Evolutionary conservation across 441 rosid species (phyloP).

Genomic region (Populus hybrid): DNA sequence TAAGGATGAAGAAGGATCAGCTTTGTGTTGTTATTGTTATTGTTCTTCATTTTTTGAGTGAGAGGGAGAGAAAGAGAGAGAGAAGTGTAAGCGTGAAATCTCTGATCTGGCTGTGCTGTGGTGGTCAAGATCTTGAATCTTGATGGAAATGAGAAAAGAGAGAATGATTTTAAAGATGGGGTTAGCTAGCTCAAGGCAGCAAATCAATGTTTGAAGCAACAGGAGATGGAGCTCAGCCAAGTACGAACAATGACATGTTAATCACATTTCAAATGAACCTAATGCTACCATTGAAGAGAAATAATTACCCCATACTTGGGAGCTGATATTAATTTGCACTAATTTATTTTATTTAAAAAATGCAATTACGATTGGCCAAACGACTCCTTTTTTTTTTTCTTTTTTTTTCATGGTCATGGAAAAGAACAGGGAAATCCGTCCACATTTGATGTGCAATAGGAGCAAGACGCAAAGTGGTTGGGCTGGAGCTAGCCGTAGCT

Average conservation of each 20-base stretch:
- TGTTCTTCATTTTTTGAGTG: constrained; percentile 41
- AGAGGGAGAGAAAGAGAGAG: not conserved
- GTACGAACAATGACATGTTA: constrained; percentile 32
- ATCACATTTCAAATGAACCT: constrained; percentile 24
- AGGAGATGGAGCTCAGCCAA: constrained; percentile 9
- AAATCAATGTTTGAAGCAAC: constrained; percentile 22
- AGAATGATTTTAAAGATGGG: constrained; percentile 38
- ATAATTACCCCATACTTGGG: not conserved
- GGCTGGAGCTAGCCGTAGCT: constrained; percentile 41
- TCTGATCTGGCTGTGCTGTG: not conserved
- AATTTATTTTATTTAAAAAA: not conserved
- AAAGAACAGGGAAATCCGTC: not conserved
- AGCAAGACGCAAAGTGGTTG: constrained; percentile 28
- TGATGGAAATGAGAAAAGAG: constrained; percentile 29
- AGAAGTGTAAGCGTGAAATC: not conserved
- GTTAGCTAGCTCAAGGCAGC: constrained; percentile 5
- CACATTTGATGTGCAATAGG: not conserved
- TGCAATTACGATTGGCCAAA: constrained; percentile 20
- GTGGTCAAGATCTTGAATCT: constrained; percentile 24
- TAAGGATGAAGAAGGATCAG: constrained; percentile 92
- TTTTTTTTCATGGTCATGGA: not conserved
- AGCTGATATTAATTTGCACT: constrained; percentile 8
- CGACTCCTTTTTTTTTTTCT: not conserved
- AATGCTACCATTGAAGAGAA: constrained; percentile 23
- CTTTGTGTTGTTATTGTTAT: constrained; percentile 61